Evolutionary conservation across 108 stramenopile genomes (phyloP).

Genomic region (Skeletonema tropicum): DNA sequence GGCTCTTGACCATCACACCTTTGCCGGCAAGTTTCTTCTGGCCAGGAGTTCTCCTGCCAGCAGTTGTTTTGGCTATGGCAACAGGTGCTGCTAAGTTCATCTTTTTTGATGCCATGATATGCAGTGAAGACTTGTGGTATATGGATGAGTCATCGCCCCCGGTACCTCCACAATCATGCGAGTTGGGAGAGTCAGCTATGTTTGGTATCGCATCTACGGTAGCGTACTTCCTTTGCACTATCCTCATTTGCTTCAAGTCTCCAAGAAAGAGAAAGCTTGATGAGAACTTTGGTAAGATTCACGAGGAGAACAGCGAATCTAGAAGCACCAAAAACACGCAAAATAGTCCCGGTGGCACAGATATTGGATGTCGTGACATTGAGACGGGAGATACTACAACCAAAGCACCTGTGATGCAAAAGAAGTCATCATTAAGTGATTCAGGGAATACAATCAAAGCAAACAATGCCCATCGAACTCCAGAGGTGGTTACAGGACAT

Average conservation of each 20-base stretch:
- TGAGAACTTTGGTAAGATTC: conserved; percentile 52
- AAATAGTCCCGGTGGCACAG: background rate
- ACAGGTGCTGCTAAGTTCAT: conserved; percentile 79
- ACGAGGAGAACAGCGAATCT: conserved; percentile 12
- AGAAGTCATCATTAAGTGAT: background rate
- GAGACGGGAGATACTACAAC: conserved; percentile 4
- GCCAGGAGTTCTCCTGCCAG: conserved; percentile 75
- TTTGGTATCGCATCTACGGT: conserved; percentile 53
- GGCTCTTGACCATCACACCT: conserved; percentile 72
- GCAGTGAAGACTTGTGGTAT: conserved; percentile 64
- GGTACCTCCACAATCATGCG: conserved; percentile 61
- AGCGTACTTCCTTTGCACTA: conserved; percentile 54
- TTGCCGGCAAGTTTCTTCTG: conserved; percentile 74
- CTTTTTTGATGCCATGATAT: conserved; percentile 67
- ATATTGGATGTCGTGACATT: conserved; percentile 4
- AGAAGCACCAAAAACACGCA: background rate
- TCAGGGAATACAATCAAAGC: background rate
- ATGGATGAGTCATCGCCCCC: conserved; percentile 42
- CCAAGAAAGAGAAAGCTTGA: conserved; percentile 65
- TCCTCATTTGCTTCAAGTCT: conserved; percentile 67
- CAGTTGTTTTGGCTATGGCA: conserved; percentile 61
- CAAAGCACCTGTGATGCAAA: background rate
- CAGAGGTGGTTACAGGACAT: background rate
- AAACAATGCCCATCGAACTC: background rate
- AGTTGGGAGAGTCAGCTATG: conserved; percentile 50